Conservation (phyloP, 345 rosid genomes). For the Hevea brasiliensis region DNA sequence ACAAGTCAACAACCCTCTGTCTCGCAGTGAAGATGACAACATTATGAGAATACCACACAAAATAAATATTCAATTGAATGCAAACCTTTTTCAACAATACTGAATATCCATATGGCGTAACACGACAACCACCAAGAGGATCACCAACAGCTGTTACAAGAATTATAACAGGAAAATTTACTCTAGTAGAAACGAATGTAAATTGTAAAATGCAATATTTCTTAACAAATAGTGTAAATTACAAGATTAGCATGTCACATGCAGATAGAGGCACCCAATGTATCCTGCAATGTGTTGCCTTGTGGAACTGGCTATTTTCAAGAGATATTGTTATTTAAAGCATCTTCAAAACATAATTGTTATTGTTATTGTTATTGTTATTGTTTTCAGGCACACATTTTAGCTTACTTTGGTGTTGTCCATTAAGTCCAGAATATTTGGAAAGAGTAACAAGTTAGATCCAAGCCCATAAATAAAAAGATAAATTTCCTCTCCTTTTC, state of each 20-base stretch:
- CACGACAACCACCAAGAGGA: constrained; percentile 83
- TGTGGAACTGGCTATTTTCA: background rate
- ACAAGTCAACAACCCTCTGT: constrained; percentile 3
- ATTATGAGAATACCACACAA: constrained; percentile 8
- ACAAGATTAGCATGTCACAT: background rate
- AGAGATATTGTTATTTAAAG: background rate
- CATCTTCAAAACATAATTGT: background rate
- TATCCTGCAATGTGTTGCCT: background rate
- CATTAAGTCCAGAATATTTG: background rate
- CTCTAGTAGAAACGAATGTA: background rate
- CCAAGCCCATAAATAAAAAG: background rate
- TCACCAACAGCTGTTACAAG: constrained; percentile 69
- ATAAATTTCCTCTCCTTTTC: background rate
- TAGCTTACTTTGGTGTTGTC: background rate
- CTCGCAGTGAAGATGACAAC: constrained; percentile 10
- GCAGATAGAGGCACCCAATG: background rate
- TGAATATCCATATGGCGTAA: constrained; percentile 87
- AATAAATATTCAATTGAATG: background rate
- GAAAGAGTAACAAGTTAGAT: background rate
- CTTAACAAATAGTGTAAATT: background rate
- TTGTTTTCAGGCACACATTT: background rate
- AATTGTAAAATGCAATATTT: background rate
- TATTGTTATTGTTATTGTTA: too few species aligned
- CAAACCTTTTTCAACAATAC: constrained; percentile 72
- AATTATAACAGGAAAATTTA: background rate